Conservation (phyloP, 306 rosid species). For the Erythrophleum fordii region DNA sequence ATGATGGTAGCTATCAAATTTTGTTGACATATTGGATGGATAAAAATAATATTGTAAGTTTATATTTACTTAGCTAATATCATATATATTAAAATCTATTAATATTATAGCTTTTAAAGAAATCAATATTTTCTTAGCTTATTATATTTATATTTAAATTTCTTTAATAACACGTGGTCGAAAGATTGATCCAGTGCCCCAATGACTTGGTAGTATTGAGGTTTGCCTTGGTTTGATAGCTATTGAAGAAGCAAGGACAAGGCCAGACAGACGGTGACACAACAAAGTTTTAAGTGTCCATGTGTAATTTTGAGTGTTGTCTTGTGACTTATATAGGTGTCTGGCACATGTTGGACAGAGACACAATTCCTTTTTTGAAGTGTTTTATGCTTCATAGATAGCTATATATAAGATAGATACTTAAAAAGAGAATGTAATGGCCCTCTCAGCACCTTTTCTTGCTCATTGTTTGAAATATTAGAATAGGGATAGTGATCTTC, state of each 20-base stretch:
- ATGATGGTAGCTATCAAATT: not conserved
- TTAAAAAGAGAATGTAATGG: not conserved
- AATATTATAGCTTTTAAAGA: not conserved
- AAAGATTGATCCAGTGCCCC: not conserved
- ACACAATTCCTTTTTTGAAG: not conserved
- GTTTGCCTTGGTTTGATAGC: not conserved
- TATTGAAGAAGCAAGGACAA: not conserved
- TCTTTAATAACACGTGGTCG: not conserved
- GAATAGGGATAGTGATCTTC: not conserved
- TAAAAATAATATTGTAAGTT: not conserved
- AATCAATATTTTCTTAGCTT: not conserved
- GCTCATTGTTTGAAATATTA: not conserved
- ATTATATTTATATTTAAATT: not conserved
- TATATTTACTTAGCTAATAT: not conserved
- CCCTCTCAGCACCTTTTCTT: not conserved
- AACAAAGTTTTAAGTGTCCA: not conserved
- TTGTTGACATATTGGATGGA: not conserved
- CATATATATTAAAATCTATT: not conserved
- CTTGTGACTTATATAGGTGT: not conserved
- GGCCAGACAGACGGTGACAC: not conserved
- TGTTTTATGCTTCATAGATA: not conserved
- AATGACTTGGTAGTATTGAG: not conserved
- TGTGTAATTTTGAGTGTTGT: not conserved
- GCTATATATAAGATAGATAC: not conserved
- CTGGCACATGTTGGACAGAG: not conserved